Evolutionary conservation across 2,329 filamentous ascomycete species (phyloP).

Genomic region (Knufia fluminis): DNA sequence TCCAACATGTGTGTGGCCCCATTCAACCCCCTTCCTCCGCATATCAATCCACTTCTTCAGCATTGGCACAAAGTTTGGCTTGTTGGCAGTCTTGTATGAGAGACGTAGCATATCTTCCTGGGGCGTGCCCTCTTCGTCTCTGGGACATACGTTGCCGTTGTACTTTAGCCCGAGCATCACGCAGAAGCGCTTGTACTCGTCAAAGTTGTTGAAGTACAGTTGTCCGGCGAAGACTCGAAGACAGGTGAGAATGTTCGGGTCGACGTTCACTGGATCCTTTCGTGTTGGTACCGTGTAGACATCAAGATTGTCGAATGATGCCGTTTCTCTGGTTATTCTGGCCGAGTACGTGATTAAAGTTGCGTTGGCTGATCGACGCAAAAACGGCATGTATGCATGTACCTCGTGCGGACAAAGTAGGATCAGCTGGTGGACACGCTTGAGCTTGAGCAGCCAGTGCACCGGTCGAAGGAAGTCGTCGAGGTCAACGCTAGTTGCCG

Average conservation of each 20-base stretch:
- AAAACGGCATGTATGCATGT: too few species aligned
- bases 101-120: neutral
- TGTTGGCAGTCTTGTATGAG: neutral
- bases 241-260: neutral
- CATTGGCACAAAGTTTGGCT: neutral
- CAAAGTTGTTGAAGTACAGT: neutral
- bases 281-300: neutral
- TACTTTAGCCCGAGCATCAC: neutral
- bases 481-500: too few species aligned
- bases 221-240: neutral
- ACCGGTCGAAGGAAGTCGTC: too few species aligned
- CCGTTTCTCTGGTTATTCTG: too few species aligned
- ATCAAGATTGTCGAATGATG: too few species aligned
- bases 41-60: too few species aligned
- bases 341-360: too few species aligned
- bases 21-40: neutral
- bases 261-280: neutral
- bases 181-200: neutral
- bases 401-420: too few species aligned
- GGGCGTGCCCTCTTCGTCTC: neutral
- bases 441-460: too few species aligned
- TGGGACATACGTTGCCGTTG: too few species aligned
- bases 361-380: too few species aligned
- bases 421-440: too few species aligned
- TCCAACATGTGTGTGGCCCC: neutral